phyloP scores from a whole-genome alignment of 805 yeast genomes.

The Starmerella cellae region DNA sequence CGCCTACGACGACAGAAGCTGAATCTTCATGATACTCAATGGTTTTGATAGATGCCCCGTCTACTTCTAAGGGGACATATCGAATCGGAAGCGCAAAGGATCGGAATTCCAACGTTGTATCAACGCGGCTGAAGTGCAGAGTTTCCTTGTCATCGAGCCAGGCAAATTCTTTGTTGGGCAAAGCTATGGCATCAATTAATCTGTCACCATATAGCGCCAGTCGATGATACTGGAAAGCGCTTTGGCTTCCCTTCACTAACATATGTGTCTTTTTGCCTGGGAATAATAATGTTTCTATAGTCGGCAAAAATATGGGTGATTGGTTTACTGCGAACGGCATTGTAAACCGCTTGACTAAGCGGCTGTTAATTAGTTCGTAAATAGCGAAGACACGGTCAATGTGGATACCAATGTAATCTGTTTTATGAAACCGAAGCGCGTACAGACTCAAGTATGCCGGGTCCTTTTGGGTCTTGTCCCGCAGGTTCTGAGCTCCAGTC shows the following conservation, averaged over 20 bases:
- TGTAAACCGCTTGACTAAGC: conserved; percentile 12
- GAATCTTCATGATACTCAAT: conserved; percentile 8
- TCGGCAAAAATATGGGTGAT: conserved; percentile 10
- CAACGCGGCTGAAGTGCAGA: conserved; percentile 5
- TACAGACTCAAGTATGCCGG: conserved; percentile 2
- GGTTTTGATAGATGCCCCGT: background rate
- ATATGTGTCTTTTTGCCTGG: conserved; percentile 10
- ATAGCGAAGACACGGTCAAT: conserved; percentile 13
- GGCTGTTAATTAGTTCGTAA: conserved; percentile 10
- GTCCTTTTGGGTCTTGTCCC: background rate
- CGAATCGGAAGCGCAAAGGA: conserved; percentile 8
- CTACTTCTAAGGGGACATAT: background rate
- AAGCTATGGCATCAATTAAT: conserved; percentile 3
- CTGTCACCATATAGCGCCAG: conserved; percentile 4
- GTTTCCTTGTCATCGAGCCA: conserved; percentile 9
- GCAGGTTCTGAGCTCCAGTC: background rate
- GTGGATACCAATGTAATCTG: conserved; percentile 25
- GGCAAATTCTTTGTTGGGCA: background rate
- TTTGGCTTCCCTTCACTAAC: conserved; percentile 7
- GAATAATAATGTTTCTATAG: conserved; percentile 7
- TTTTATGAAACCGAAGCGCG: conserved; percentile 15
- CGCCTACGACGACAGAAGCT: conserved; percentile 9
- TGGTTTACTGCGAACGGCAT: conserved; percentile 15
- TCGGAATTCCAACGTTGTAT: conserved; percentile 1
- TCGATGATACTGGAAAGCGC: conserved; percentile 9